These are phyloP conservation scores for Leccinum broughii DNA, from an alignment of 768 basidiomycete species.

Conservation along the genomic window DNA sequence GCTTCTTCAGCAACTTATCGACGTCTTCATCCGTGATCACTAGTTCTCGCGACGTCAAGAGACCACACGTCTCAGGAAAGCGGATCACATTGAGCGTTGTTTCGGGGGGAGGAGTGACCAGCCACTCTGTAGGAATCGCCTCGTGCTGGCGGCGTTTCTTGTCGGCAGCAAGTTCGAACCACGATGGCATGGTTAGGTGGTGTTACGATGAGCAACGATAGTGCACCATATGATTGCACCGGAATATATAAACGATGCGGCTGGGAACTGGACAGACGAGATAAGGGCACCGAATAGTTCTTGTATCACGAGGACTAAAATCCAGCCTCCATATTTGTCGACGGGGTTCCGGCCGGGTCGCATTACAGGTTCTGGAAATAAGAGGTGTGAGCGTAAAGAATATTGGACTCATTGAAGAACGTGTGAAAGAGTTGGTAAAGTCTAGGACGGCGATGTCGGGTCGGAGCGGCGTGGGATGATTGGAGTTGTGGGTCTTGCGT, in stretches of 20 bases:
- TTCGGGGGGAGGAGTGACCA: constrained; percentile 46
- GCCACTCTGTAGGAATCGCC: constrained; percentile 66
- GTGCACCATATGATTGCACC: background rate
- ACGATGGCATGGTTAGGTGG: constrained; percentile 28
- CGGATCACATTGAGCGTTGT: constrained; percentile 50
- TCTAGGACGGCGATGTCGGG: constrained; percentile 32
- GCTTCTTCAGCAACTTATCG: constrained; percentile 48
- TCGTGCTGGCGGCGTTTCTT: constrained; percentile 55
- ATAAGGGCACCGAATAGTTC: constrained; percentile 6
- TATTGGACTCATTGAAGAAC: background rate
- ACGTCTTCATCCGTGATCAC: constrained; percentile 57
- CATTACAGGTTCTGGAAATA: constrained; percentile 11
- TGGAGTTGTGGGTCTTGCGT: no score
- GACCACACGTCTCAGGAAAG: constrained; percentile 51
- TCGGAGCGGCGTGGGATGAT: no score
- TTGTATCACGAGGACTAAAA: constrained; percentile 7
- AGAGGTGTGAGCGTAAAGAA: constrained; percentile 18
- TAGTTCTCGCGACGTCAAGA: constrained; percentile 46
- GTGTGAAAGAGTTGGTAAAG: constrained; percentile 66
- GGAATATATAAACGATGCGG: constrained; percentile 7
- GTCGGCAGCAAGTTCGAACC: constrained; percentile 54
- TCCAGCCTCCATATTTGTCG: background rate
- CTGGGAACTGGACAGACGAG: constrained; percentile 8
- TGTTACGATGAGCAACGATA: background rate
- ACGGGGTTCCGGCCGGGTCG: background rate